phyloP scores from a whole-genome alignment of 371 early-diverging fungal species.

The Mortierella sp. region DNA sequence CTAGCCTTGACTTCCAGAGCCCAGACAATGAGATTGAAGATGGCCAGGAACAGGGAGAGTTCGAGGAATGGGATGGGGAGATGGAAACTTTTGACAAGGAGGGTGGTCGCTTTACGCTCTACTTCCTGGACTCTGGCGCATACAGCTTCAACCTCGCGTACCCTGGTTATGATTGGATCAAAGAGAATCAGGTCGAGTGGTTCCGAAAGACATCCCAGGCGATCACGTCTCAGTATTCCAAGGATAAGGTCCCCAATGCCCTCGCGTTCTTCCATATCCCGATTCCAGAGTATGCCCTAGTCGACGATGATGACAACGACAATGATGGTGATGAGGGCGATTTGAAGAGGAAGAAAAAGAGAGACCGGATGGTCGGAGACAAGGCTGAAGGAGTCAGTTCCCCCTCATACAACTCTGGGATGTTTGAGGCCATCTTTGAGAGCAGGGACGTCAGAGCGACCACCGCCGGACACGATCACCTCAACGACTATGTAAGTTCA shows the following conservation, averaged over 20 bases:
- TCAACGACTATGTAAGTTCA: constrained; percentile 63
- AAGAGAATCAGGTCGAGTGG: constrained; percentile 67
- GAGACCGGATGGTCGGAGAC: constrained; percentile 55
- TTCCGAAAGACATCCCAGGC: constrained; percentile 47
- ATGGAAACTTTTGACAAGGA: not conserved
- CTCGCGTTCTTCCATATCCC: constrained; percentile 68
- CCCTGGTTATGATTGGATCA: constrained; percentile 61
- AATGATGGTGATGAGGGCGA: not conserved
- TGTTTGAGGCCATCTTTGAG: constrained; percentile 52
- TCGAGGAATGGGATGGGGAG: not conserved
- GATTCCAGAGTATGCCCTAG: constrained; percentile 56
- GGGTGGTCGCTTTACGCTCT: constrained; percentile 60
- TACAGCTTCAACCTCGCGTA: constrained; percentile 56
- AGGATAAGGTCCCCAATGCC: constrained; percentile 60
- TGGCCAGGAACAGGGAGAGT: too few species aligned
- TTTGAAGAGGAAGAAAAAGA: not conserved
- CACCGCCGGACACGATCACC: constrained; percentile 64
- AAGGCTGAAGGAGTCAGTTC: constrained; percentile 59
- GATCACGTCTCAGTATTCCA: constrained; percentile 35
- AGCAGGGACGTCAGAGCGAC: constrained; percentile 52
- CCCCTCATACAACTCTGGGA: constrained; percentile 54
- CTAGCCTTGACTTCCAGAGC: not conserved
- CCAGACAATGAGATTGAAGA: not conserved
- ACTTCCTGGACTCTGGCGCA: constrained; percentile 67
- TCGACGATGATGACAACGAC: constrained; percentile 40